Conservation (phyloP, 441 rosid genomes). For the Geranium incanum region DNA sequence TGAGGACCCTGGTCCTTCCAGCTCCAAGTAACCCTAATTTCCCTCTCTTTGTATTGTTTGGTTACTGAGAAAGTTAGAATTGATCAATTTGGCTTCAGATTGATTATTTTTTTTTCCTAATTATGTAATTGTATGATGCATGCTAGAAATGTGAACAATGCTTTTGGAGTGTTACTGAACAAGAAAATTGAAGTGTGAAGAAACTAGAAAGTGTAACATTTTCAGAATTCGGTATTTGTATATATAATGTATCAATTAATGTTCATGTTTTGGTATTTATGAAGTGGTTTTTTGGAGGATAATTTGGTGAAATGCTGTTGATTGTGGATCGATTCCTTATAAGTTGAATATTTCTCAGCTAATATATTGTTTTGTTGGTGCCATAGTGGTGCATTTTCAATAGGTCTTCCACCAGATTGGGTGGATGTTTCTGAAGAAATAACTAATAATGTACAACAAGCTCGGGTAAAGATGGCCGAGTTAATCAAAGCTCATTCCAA, state of each 20-base stretch:
- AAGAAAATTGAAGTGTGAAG: neutral
- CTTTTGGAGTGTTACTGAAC: neutral
- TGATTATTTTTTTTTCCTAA: neutral
- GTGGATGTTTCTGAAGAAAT: neutral
- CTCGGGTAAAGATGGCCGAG: constrained; percentile 3
- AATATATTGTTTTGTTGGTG: neutral
- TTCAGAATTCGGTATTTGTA: neutral
- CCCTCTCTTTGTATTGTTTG: neutral
- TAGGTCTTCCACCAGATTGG: constrained; percentile 4
- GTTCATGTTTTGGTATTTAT: neutral
- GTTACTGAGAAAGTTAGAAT: neutral
- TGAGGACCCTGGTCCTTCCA: constrained; percentile 15
- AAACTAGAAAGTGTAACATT: neutral
- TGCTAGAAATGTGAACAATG: neutral
- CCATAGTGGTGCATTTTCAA: neutral
- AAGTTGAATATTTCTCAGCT: neutral
- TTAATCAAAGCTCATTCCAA: neutral
- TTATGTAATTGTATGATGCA: neutral
- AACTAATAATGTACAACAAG: constrained; percentile 1
- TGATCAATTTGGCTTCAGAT: neutral
- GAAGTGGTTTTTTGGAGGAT: neutral
- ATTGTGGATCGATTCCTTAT: neutral
- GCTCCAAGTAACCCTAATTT: constrained; percentile 12
- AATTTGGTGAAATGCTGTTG: neutral
- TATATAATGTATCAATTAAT: neutral